Base-by-base conservation (phyloP, 2,329 filamentous ascomycete genomes). In the Clonostachys solani region DNA sequence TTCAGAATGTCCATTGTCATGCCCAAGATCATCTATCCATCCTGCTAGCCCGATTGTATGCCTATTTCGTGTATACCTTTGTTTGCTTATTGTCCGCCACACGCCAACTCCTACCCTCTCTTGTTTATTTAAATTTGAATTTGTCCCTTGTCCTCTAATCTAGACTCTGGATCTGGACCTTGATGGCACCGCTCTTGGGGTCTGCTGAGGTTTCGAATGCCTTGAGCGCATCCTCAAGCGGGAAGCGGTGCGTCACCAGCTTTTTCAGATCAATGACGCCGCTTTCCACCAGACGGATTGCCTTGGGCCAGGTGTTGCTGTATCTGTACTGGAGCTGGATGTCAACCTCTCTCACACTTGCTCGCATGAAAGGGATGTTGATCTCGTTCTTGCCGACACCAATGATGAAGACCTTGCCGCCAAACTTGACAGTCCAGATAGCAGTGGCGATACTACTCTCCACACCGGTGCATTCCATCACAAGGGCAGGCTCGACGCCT, bases 271-370 rank as follows among this genome's bases (percentile, higher is more conserved):
- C 83, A 58, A 97, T 80, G 5, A 96, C 81, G 3, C 89, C 89
- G 62, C 85, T 90, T 74, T 90, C 82, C 36, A 97, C 79, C 54
- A 97, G 74, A 43, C 92, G 81, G 56, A 97, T 96, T 40, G 94
- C 92, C 52, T 89, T 82, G 34, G 92, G 94, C 92, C 92, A 97
- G 18, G 90, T 96, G 74, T 97, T 96, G 72, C 80, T 81, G 75
- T 97, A 97, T 51, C 94, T 83, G 74, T 97, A 97, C 74, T 97
- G 92, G 68, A 96, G 94, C 72, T 95, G 89, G 50, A 97, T 75
- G 69, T 97, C 92, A 57, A 97, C 87, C 72, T 97, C 94, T 53
- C 89, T 81, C 6, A 92, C 92, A 59, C 87, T 92, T 49, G 92
- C 80, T 45, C 90, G 75, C 92, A 96, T 96, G 68, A 97, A 97